Evolutionary conservation across 2,329 filamentous ascomycete genomes (phyloP).

Genomic region (Blumeriella jaapii): DNA sequence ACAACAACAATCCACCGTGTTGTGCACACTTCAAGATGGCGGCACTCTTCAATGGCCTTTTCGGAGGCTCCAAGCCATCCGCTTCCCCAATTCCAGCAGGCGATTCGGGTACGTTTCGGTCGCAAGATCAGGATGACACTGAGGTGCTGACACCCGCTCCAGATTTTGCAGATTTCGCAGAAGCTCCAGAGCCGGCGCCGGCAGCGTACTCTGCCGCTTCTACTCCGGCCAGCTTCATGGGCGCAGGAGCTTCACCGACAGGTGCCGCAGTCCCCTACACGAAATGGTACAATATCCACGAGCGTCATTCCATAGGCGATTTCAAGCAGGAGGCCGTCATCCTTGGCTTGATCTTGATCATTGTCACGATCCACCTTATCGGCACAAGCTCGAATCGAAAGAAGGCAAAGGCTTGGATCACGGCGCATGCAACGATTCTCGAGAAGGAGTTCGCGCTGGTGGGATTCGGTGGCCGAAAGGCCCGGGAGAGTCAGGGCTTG

Average conservation of each 20-base stretch:
- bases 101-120: conserved; percentile 49
- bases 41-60: conserved; percentile 40
- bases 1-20: conserved; percentile 7
- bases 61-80: conserved; percentile 54
- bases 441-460: conserved; percentile 77
- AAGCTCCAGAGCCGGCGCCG: conserved; percentile 55
- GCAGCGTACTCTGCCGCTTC: conserved; percentile 34
- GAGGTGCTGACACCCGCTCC: conserved; percentile 12
- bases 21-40: conserved; percentile 21
- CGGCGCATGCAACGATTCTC: conserved; percentile 59
- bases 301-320: conserved; percentile 72
- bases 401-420: conserved; percentile 72
- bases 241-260: conserved; percentile 34
- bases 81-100: conserved; percentile 37
- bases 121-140: background rate
- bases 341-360: conserved; percentile 58
- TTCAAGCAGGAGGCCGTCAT: conserved; percentile 84
- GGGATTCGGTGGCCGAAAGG: conserved; percentile 55
- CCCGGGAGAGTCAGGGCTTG: conserved; percentile 29
- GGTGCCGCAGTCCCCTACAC: conserved; percentile 57
- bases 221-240: conserved; percentile 35
- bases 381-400: conserved; percentile 69
- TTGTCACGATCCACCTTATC: conserved; percentile 70
- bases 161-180: conserved; percentile 95
- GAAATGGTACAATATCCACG: conserved; percentile 94